Conservation (phyloP, 495 filamentous ascomycete genomes). For the Zalerion maritima region DNA sequence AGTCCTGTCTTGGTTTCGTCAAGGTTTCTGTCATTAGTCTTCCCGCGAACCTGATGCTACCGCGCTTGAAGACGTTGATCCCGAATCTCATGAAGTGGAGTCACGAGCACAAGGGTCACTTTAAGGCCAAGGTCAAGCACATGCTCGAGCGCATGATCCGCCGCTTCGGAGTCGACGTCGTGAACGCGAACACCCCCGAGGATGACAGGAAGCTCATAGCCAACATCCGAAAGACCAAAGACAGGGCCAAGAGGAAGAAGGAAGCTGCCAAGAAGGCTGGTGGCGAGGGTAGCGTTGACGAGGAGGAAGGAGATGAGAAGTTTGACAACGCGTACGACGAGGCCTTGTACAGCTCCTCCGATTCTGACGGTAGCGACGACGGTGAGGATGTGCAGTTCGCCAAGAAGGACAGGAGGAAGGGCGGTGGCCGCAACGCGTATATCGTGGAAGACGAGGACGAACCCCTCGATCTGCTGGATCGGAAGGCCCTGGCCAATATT, state of each 20-base stretch:
- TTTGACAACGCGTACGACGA: slow-evolving; percentile 92
- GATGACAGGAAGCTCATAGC: slow-evolving; percentile 76
- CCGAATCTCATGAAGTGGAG: slow-evolving; percentile 91
- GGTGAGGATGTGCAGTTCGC: slow-evolving; percentile 42
- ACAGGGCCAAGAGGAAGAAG: slow-evolving; percentile 74
- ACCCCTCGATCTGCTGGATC: slow-evolving; percentile 82
- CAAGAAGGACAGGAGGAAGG: slow-evolving; percentile 35
- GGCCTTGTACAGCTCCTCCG: slow-evolving; percentile 74
- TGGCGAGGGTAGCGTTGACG: slow-evolving; percentile 27
- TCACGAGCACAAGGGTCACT: slow-evolving; percentile 92
- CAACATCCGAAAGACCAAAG: slow-evolving; percentile 87
- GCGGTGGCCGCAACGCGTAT: slow-evolving; percentile 56
- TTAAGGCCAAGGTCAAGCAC: slow-evolving; percentile 92
- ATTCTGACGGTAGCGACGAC: slow-evolving; percentile 47
- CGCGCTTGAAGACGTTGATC: slow-evolving; percentile 57
- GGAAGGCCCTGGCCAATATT: slow-evolving; percentile 78
- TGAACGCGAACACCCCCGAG: slow-evolving; percentile 66
- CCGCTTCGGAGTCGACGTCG: slow-evolving; percentile 64
- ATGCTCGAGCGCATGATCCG: slow-evolving; percentile 88
- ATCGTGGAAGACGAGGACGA: slow-evolving; percentile 90
- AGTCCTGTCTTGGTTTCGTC: slow-evolving; percentile 82
- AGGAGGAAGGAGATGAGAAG: slow-evolving; percentile 35
- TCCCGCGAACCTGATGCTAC: slow-evolving; percentile 56
- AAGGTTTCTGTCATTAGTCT: slow-evolving; percentile 87
- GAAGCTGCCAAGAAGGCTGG: slow-evolving; percentile 41